A percentile compares a stretch with the other conserved stretches of the same genome.
phyloP scores from a whole-genome alignment of 176 grass and related monocot genomes.

The Tillandsia leiboldiana region DNA sequence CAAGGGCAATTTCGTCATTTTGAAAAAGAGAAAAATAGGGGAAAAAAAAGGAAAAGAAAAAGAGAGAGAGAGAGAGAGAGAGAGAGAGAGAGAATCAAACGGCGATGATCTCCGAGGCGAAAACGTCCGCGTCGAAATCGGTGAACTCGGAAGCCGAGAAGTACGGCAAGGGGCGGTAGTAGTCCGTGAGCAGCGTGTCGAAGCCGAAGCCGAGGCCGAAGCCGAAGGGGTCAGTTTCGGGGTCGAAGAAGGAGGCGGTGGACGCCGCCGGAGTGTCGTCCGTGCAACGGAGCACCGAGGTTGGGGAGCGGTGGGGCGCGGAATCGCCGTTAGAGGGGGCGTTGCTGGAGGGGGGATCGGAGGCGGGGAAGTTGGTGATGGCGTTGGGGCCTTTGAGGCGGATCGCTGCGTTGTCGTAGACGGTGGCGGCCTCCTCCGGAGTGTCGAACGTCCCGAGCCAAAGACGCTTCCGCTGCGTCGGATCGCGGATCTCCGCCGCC shows the following conservation, averaged over 20 bases:
- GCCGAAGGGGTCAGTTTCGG: background rate
- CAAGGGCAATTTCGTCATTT: background rate
- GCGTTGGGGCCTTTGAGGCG: constrained; percentile 47
- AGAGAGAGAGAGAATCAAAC: background rate
- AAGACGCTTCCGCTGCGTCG: constrained; percentile 24
- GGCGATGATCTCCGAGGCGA: constrained; percentile 13
- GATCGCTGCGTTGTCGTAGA: constrained; percentile 57
- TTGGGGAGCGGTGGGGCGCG: background rate
- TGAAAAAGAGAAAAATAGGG: too few relatives aligned
- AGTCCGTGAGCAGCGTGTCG: background rate
- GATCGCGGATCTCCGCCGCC: constrained; percentile 47
- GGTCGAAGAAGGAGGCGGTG: constrained; percentile 8
- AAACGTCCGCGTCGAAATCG: constrained; percentile 31
- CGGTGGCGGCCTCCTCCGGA: constrained; percentile 63
- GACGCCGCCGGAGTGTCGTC: background rate
- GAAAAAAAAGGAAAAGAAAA: too few relatives aligned
- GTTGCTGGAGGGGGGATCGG: background rate
- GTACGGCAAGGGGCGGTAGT: background rate
- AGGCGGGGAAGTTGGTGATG: constrained; percentile 29
- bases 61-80: too few relatives aligned
- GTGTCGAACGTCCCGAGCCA: constrained; percentile 97
- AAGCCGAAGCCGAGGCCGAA: background rate
- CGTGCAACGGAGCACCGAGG: constrained; percentile 2
- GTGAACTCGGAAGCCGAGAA: constrained; percentile 19
- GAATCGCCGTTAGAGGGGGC: background rate